phyloP scores from a whole-genome alignment of 306 rosid species.

The Urtica urens region DNA sequence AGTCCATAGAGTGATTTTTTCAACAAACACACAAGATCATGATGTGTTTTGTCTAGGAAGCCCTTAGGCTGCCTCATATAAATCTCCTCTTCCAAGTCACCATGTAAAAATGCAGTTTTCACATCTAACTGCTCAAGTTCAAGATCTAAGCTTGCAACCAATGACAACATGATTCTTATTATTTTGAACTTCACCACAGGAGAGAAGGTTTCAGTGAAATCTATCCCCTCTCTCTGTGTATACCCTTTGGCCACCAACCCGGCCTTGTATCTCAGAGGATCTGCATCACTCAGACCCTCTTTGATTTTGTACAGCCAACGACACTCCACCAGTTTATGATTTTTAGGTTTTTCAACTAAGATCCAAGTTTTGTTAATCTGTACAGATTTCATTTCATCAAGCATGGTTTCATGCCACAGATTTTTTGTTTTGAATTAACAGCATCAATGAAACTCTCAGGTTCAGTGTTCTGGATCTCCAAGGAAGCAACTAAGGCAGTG shows the following conservation, averaged over 20 bases:
- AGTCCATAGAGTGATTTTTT: not conserved
- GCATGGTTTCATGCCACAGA: no score
- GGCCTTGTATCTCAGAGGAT: not conserved
- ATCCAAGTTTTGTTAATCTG: no score
- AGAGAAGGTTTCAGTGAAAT: not conserved
- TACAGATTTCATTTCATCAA: no score
- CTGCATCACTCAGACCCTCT: not conserved
- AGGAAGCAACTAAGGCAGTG: no score
- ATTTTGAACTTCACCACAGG: not conserved
- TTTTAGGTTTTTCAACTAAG: not conserved
- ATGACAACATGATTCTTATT: not conserved
- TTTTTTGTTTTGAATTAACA: no score
- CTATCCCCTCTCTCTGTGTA: no score
- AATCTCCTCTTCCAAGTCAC: no score
- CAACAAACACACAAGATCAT: not conserved
- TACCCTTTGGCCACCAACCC: not conserved
- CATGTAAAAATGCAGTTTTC: not conserved
- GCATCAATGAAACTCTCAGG: no score
- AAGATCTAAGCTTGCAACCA: not conserved
- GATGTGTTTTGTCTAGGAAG: not conserved
- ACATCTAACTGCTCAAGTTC: not conserved
- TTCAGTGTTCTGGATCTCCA: no score
- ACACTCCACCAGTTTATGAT: not conserved
- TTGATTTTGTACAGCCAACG: not conserved
- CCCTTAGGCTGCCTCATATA: not conserved